Base-by-base conservation (phyloP, 1,284 basidiomycete genomes). In the Moesziomyces antarcticus region DNA sequence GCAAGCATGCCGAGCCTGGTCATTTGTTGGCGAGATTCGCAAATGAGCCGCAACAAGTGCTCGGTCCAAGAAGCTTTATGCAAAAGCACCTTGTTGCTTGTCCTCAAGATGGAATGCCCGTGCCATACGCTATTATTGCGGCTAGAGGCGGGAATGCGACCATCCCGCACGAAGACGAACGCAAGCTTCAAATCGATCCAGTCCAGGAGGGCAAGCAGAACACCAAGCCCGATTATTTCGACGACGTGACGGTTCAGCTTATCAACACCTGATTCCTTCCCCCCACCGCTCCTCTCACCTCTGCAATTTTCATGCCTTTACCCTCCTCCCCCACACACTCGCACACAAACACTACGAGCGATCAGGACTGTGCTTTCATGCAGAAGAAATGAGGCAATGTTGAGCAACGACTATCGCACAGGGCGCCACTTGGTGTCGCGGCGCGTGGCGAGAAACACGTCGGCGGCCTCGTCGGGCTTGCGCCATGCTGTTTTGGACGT, bases 371-470 rank as follows among this genome's bases (percentile, higher is more conserved):
- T 25, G 24, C 24, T 25, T 25, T 3, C 24, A 25, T 25, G 24
- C 24, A 25, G 24, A 25, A 25, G 7, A 25, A 25, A 25, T 3
- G 7, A 6, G 7, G 24, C 24, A 25, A 25, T 1, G 24, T 25
- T 25, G 24, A 25, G 24, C 7, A 6, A 25, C 5, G 24, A 25
- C 35, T 41, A 59, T 3, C 46, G 42, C 3, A 70, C 21, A 3
- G 42, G 50, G 3, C 50, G 56, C 90, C 90, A 91, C 65, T 87
- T 86, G 20, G 91, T 89, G 66, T 89, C 87, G 41, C 88, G 85
- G 55, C 88, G 86, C 5, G 91, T 91, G 72, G 87, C 87, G 50
- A 93, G 85, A 80, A 88, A 91, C 8, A 92, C 86, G 75, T 91
- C 89, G 5, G 82, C 87, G 18, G 85, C 86, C 10, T 85, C 85